phyloP scores from a whole-genome alignment of 768 basidiomycete species.

The Kondoa subrosea region DNA sequence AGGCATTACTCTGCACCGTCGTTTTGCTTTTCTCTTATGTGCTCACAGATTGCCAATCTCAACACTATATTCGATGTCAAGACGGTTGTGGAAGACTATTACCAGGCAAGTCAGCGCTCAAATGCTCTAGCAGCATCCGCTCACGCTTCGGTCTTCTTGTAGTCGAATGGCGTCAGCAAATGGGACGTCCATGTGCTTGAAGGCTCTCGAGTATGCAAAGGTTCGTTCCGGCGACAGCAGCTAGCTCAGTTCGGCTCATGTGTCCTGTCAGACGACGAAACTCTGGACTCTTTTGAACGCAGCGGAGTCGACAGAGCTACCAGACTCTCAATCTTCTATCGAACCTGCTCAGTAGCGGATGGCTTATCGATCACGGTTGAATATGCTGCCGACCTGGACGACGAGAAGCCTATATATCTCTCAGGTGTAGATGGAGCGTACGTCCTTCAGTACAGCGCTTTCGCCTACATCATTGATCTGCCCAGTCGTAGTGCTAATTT shows the following conservation, averaged over 20 bases:
- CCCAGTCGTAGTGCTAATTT: background rate
- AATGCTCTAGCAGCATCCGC: no score
- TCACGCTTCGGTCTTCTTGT: no score
- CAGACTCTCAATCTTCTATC: background rate
- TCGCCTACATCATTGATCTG: background rate
- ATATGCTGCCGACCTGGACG: background rate
- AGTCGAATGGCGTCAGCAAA: background rate
- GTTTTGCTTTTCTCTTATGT: no score
- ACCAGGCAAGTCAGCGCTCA: background rate
- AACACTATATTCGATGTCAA: background rate
- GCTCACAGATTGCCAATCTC: background rate
- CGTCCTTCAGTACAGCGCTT: background rate
- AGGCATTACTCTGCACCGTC: no score
- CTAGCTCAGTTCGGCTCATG: background rate
- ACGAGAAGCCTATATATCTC: background rate
- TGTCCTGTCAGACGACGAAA: background rate
- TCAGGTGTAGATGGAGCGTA: background rate
- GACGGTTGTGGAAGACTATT: background rate
- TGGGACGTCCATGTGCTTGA: background rate
- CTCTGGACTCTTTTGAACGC: background rate
- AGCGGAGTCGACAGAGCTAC: background rate
- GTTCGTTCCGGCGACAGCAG: background rate
- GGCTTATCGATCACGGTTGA: background rate
- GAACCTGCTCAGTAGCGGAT: background rate
- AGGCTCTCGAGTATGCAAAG: background rate